Evolutionary conservation across 1,284 basidiomycete species (phyloP), one percentile per base, ranked within the genome.

Genomic region (Thelephora terrestris): DNA sequence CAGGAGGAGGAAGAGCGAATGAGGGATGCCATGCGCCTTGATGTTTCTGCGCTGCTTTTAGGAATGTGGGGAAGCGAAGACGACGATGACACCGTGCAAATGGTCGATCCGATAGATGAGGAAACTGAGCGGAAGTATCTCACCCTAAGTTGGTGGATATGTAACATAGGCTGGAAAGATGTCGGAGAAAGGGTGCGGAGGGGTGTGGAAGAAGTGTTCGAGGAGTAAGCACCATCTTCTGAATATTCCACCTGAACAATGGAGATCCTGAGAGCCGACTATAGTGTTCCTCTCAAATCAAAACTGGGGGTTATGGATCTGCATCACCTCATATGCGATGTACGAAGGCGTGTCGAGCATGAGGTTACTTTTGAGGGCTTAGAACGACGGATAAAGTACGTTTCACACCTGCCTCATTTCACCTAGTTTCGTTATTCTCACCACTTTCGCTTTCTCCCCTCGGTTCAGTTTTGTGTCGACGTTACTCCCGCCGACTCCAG

Each of bases 61-160:
- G 29, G 29, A 12, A 32, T 32, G 29, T 63, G 62, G 56, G 64
- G 62, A 35, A 61, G 61, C 21, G 53, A 52, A 52, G 53, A 64
- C 18, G 62, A 64, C 14, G 61, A 58, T 20, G 56, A 59, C 29
- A 56, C 59, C n/a, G 55, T 60, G 36, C 58, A 60, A 37, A 63
- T 64, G 29, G 61, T 57, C 23, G 66, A 60, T 27, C 38, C 48
- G 9, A 51, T 79, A 12, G 65, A 62, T 32, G 76, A 81, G 35
- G 78, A 81, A 47, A 78, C 79, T 1, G 88, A 93, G 64, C 70
- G 76, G 52, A 82, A 82, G 58, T 94, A 82, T 59, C 70, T 95
- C 49, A 91, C 88, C 0, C 76, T 93, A 53, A 88, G 81, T 46
- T 95, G 91, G 88, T 94, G 91, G 89, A 73, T 94, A 43, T 61